Conservation (phyloP, 306 rosid genomes). For the Begonia masoniana region DNA sequence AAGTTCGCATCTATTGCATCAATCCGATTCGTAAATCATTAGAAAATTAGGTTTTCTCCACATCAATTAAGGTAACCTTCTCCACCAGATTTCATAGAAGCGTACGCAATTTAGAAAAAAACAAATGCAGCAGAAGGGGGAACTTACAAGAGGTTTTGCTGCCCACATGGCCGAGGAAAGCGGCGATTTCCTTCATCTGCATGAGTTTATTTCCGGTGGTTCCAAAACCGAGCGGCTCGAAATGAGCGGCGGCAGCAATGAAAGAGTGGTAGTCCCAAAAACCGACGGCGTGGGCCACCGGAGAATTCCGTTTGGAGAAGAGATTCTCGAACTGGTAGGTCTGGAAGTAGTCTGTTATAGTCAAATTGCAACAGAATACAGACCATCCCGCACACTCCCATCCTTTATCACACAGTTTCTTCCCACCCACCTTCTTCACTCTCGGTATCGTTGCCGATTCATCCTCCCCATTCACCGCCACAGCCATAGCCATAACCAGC, state of each 20-base stretch:
- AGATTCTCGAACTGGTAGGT: slow-evolving; percentile 81
- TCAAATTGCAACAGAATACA: slow-evolving; percentile 56
- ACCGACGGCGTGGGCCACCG: slow-evolving; percentile 72
- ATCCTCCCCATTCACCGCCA: slow-evolving; percentile 22
- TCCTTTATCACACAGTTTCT: slow-evolving; percentile 56
- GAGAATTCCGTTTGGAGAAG: slow-evolving; percentile 59
- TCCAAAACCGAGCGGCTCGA: slow-evolving; percentile 69
- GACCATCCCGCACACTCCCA: slow-evolving; percentile 84
- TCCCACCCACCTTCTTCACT: slow-evolving; percentile 52
- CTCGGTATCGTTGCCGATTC: slow-evolving; percentile 10
- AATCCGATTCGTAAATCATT: no score
- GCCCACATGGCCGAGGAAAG: slow-evolving; percentile 85
- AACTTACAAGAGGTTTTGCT: slow-evolving; percentile 72
- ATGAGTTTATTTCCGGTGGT: slow-evolving; percentile 63
- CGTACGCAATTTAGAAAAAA: no score
- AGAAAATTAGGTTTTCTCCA: no score
- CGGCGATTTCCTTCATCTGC: slow-evolving; percentile 87
- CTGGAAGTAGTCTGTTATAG: slow-evolving; percentile 56
- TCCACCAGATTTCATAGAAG: no score
- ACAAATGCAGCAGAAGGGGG: no score
- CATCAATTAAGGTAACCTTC: no score
- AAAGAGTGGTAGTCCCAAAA: slow-evolving; percentile 86
- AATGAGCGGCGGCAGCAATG: slow-evolving; percentile 51
- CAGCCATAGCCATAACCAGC: slow-evolving; percentile 4
- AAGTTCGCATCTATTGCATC: no score